Evolutionary conservation across 208 protist species (phyloP), one percentile per base, ranked within the genome.

Genomic region (Leishmania arabica): DNA sequence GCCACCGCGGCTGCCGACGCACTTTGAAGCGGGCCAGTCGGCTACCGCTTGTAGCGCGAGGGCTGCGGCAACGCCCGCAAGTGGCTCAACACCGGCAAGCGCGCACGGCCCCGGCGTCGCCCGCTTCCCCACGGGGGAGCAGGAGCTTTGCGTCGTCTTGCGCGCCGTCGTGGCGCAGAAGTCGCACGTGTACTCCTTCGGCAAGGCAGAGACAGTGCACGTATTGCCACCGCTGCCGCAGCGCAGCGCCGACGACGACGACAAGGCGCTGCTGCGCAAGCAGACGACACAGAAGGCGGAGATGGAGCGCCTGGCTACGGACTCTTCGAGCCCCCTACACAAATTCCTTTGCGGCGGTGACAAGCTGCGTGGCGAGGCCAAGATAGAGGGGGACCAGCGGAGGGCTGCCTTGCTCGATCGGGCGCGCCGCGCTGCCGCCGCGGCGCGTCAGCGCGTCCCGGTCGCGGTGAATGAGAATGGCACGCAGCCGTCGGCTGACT

Each of bases 101-200:
- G 79, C 84, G 0, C 75, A 80, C 34, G 68, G 77, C 40, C 73
- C 74, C 21, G 90, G 85, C 15, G 62, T 31, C 31, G 45, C 81
- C 19, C 82, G 78, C 58, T 85, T 91, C 37, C 53, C 72, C 27
- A 83, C 72, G 27, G 75, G 75, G 7, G 84, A 88, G 69, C 86
- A 91, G 3, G 91, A 92, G 69, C 71, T 95, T 24, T 92, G 89
- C 64, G 88, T 97, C 21, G 89, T 97, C 51, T 42, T 97, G 58
- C 94, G 94, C 34, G 90, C 92, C 49, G 84, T 95, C 34, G 68
- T 97, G 31, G 92, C 94, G 45, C 86, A 94, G 68, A 97, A 96
- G 81, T 92, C 88, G 15, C 83, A 68, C 2, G 91, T 96, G 27
- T 80, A 92, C 58, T 88, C 91, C 21, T 97, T 97, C 79, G 94